A percentile compares a stretch with the other conserved stretches of the same genome.
Conservation (phyloP, 768 basidiomycete species). For the Lactarius indigo region DNA sequence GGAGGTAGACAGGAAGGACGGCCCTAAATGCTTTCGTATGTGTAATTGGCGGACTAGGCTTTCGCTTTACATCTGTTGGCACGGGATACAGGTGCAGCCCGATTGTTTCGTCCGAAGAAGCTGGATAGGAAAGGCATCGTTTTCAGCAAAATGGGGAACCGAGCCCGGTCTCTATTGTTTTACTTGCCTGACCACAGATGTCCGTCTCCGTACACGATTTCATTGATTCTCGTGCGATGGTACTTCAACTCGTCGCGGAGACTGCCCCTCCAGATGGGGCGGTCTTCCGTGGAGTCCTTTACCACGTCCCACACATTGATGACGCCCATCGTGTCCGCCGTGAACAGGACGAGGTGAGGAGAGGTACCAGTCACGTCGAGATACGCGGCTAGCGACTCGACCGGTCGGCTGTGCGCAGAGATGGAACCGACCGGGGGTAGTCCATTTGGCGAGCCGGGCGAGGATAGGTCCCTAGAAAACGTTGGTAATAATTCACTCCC, state of each 20-base stretch:
- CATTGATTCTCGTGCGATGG: constrained; percentile 84
- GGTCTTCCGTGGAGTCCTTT: constrained; percentile 40
- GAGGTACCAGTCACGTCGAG: constrained; percentile 27
- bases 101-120: constrained; percentile 85
- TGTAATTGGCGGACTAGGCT: constrained; percentile 47
- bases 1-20: constrained; percentile 63
- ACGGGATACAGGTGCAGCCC: constrained; percentile 52
- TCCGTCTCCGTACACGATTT: constrained; percentile 59
- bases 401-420: constrained; percentile 83
- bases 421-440: constrained; percentile 61
- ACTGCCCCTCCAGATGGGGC: constrained; percentile 49
- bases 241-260: constrained; percentile 54
- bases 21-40: constrained; percentile 69
- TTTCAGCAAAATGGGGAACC: background rate
- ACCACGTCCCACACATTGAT: constrained; percentile 77
- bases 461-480: constrained; percentile 61
- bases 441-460: constrained; percentile 38
- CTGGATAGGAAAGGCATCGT: constrained; percentile 38
- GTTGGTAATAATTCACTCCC: background rate
- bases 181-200: constrained; percentile 86
- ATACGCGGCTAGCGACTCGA: constrained; percentile 71
- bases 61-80: constrained; percentile 28
- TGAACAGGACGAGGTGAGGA: constrained; percentile 55
- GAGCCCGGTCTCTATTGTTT: background rate
- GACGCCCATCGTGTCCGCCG: constrained; percentile 89